Evolutionary conservation across 2,329 filamentous ascomycete species (phyloP), one percentile per base, ranked within the genome.

Genomic region (Trichoderma citrinoviride): DNA sequence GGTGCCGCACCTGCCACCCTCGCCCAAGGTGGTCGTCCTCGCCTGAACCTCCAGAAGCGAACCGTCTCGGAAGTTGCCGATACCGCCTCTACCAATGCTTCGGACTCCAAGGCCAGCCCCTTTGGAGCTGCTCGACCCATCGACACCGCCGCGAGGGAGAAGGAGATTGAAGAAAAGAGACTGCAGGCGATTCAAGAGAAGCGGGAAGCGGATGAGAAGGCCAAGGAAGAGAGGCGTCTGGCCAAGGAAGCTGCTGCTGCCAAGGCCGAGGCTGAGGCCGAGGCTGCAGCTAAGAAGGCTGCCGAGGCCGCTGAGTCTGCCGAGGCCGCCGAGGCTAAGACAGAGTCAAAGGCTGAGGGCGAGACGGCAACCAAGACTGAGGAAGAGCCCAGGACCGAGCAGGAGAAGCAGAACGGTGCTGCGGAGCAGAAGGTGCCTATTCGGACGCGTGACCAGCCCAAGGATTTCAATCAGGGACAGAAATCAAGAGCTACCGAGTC

Each of bases 91-190:
- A 81, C 87, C 10, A 72, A 78, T n/a, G 71, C 80, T 19, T 75
- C 79, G 33, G 90, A 95, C 72, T 82, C 91, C 47, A 98, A 97
- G 82, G 85, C 93, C 27, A 98, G 90, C 77, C 93, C 93, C 46
- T 99, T 99, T 75, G 95, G 95, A 72, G 93, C 91, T 67, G 95
- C 95, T 64, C 89, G 90, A 68, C 95, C 95, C 63, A 97, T 98
- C 71, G 93, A 99, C 78, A 98, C 94, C 53, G 91, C 92, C 52
- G 86, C 93, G 15, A 89, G 91, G 70, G 94, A 98, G 81, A 90
- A 89, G 72, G 89, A 96, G 77, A 88, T 99, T 65, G 94, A 96
- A 73, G 92, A 97, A 80, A 96, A 92, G 84, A 86, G 90, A 69
- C 82, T 90, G 72, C 82, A 91, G 65, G 85, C 86, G 7, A 68